Evolutionary conservation across 2,329 filamentous ascomycete genomes (phyloP).

Genomic region (Lasiodiplodia hormozganensis): DNA sequence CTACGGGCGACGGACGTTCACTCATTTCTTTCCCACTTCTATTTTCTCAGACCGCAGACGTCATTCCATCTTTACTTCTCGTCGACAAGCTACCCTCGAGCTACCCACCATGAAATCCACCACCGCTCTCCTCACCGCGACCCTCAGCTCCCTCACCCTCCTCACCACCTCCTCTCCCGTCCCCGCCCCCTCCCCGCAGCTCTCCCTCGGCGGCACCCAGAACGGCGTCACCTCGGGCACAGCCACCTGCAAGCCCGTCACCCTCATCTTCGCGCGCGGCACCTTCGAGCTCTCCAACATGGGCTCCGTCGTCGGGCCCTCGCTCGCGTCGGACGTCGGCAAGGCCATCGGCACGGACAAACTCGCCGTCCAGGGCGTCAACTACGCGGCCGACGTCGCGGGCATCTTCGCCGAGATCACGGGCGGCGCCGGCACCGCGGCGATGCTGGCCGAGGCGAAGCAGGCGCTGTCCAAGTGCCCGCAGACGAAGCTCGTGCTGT

Average conservation of each 20-base stretch:
- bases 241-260: constrained; percentile 37
- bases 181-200: neutral
- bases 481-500: constrained; percentile 54
- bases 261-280: constrained; percentile 64
- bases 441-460: constrained; percentile 55
- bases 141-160: neutral
- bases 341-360: constrained; percentile 47
- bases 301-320: constrained; percentile 57
- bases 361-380: constrained; percentile 61
- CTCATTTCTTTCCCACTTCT: neutral
- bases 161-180: neutral
- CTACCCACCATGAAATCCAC: constrained; percentile 1
- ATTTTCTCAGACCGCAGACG: neutral
- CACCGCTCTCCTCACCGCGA: neutral
- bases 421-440: constrained; percentile 17
- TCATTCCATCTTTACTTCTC: too few relatives aligned
- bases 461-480: constrained; percentile 49
- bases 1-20: neutral
- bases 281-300: constrained; percentile 62
- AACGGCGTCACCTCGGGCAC: constrained; percentile 36
- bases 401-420: constrained; percentile 38
- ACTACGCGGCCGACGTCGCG: constrained; percentile 54
- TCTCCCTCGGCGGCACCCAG: constrained; percentile 33
- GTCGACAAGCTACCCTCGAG: neutral
- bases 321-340: constrained; percentile 57